phyloP scores from a whole-genome alignment of 805 yeast species.

The Ogataea minuta region DNA sequence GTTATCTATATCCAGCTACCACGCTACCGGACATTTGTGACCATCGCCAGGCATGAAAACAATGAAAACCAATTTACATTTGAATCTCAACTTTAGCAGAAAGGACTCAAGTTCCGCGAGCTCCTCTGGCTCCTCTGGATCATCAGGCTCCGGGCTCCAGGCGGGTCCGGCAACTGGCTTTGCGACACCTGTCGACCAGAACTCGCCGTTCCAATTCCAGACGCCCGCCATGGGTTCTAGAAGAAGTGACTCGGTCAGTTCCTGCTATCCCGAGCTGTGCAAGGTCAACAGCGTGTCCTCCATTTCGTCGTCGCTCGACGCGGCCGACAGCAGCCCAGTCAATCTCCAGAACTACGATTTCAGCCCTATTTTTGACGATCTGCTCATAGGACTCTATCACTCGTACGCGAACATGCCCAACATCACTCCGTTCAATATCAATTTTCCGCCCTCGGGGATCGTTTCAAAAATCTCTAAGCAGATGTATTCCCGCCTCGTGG shows the following conservation, averaged over 20 bases:
- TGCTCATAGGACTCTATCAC: conserved; percentile 47
- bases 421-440: conserved; percentile 63
- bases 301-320: conserved; percentile 20
- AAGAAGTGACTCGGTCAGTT: conserved; percentile 22
- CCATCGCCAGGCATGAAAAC: conserved; percentile 22
- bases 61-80: conserved; percentile 28
- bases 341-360: conserved; percentile 29
- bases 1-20: conserved; percentile 5
- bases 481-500: conserved; percentile 36
- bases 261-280: conserved; percentile 20
- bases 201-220: conserved; percentile 22
- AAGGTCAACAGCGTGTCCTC: conserved; percentile 28
- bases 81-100: conserved; percentile 22
- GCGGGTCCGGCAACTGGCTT: conserved; percentile 10
- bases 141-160: not conserved
- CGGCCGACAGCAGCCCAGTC: conserved; percentile 20
- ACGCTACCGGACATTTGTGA: conserved; percentile 5
- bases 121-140: not conserved
- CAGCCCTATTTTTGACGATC: conserved; percentile 42
- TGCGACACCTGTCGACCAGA: conserved; percentile 27
- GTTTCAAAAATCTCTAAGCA: conserved; percentile 58
- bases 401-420: conserved; percentile 54
- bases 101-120: conserved; percentile 14
- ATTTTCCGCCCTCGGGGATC: conserved; percentile 67
- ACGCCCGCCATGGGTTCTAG: conserved; percentile 20